A percentile compares a stretch with the other conserved stretches of the same genome.
Evolutionary conservation across 2,329 filamentous ascomycete species (phyloP).

Genomic region (Aciculosporium take): DNA sequence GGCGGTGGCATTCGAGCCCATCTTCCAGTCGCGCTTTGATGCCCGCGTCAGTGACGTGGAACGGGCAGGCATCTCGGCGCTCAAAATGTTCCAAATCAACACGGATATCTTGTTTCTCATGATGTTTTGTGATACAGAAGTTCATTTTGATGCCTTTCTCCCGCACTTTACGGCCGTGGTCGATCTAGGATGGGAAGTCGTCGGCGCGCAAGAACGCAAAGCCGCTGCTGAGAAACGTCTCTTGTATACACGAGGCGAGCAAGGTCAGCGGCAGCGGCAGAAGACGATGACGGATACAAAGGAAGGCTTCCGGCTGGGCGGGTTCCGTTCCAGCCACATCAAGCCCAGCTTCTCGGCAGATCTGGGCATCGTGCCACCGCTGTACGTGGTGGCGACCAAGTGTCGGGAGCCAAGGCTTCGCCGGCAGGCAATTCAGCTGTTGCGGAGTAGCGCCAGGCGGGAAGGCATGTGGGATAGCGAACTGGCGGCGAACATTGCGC

Average conservation of each 20-base stretch:
- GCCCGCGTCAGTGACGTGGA: conserved; percentile 38
- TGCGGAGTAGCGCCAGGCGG: conserved; percentile 43
- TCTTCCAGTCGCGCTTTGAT: conserved; percentile 34
- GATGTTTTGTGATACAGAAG: conserved; percentile 45
- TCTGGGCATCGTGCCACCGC: conserved; percentile 47
- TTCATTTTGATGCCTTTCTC: conserved; percentile 41
- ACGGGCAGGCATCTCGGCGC: conserved; percentile 43
- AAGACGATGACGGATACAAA: conserved; percentile 4
- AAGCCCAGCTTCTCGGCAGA: conserved; percentile 51
- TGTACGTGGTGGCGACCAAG: conserved; percentile 53
- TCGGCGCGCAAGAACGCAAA: conserved; percentile 41
- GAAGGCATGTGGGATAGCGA: conserved; percentile 60
- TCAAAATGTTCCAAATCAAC: conserved; percentile 50
- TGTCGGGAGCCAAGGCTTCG: conserved; percentile 44
- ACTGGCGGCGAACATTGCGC: conserved; percentile 38
- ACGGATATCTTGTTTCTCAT: conserved; percentile 42
- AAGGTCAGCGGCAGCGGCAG: too few relatives aligned
- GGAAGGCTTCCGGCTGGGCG: conserved; percentile 26
- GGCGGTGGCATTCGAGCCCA: conserved; percentile 40
- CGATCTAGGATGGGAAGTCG: conserved; percentile 42
- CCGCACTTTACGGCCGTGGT: conserved; percentile 40
- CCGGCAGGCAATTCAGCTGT: conserved; percentile 45
- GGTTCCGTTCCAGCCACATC: conserved; percentile 34
- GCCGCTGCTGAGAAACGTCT: conserved; percentile 31
- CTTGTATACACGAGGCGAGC: conserved; percentile 25